A percentile compares a stretch with the other conserved stretches of the same genome.
Evolutionary conservation across 2,329 filamentous ascomycete genomes (phyloP).

Genomic region (Ceratocystis lukuohia): DNA sequence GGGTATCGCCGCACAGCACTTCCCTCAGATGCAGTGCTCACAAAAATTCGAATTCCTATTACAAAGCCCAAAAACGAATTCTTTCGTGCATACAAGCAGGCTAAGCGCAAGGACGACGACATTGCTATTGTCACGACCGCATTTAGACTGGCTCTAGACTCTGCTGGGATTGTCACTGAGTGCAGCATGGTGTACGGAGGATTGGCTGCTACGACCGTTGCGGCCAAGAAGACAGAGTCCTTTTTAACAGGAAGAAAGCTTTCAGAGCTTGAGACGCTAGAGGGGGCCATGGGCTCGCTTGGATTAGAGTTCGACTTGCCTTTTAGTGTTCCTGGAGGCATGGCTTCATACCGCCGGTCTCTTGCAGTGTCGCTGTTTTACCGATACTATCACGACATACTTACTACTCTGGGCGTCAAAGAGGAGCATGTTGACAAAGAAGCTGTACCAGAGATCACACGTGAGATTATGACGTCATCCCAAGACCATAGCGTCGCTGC

Average conservation of each 20-base stretch:
- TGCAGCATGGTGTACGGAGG: constrained; percentile 82
- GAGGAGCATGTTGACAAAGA: constrained; percentile 50
- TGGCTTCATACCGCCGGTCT: constrained; percentile 91
- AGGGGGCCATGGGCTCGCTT: constrained; percentile 81
- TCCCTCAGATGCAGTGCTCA: constrained; percentile 67
- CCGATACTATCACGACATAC: constrained; percentile 83
- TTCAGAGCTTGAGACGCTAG: constrained; percentile 67
- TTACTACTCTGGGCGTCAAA: constrained; percentile 40
- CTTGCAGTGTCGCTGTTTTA: constrained; percentile 92
- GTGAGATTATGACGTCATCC: constrained; percentile 64
- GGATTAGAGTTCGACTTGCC: constrained; percentile 77
- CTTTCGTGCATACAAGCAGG: constrained; percentile 85
- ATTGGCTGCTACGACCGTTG: constrained; percentile 85
- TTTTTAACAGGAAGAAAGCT: constrained; percentile 68
- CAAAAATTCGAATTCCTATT: constrained; percentile 72
- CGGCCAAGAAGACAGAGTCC: constrained; percentile 62
- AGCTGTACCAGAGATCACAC: constrained; percentile 70
- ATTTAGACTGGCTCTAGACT: constrained; percentile 57
- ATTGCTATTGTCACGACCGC: constrained; percentile 94
- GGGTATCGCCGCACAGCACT: constrained; percentile 80
- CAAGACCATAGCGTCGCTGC: constrained; percentile 63
- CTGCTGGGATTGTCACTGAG: constrained; percentile 55
- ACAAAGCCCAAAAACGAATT: constrained; percentile 64
- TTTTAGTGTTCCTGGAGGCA: constrained; percentile 88
- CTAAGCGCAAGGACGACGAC: constrained; percentile 94